Base-by-base conservation (phyloP, 495 filamentous ascomycete genomes). In the Staphylotrichum longicolle region DNA sequence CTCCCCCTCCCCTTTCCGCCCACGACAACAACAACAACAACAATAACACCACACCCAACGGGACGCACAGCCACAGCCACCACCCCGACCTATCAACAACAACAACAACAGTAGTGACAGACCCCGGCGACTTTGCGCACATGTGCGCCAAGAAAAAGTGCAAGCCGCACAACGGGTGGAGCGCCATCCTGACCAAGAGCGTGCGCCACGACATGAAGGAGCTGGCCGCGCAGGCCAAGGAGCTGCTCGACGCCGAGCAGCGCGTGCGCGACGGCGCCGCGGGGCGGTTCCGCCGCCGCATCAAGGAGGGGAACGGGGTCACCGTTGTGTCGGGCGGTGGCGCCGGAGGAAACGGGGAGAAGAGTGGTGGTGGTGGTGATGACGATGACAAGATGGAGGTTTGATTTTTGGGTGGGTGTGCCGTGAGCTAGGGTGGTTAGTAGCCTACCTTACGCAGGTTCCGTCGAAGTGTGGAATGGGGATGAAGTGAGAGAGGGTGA, bases 81-180 rank as follows among this genome's bases (percentile, higher is more conserved):
- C 44, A 4, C 20, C n/a, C 53, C 51, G 12, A 41, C 59, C 33
- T 9, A 40, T 20, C 3, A 12, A 11, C 37, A 49, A 2, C 20
- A 14, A 5, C 8, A 14, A 35, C 10, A 30, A 5, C n/a, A 11
- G n/a, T n/a, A n/a, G n/a, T 48, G 35, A 6, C 41, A 8, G 15
- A n/a, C 0, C 20, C 20, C 20, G 20, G 20, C 20, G 20, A 27
- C 34, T 56, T 35, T 41, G 5, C 49, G 1, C 73, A 75, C 61
- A 80, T 77, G 74, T 81, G 79, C 65, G 68, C 70, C n/a, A 70
- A 72, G 53, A 78, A 77, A 58, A 78, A 78, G 64, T 81, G 79
- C 69, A 79, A 78, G 63, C 66, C 78, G 57, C 79, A 81, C 60
- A 62, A 60, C 34, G 70, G 70, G 41, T 81, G 79, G 79, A 69